A percentile compares a stretch with the other conserved stretches of the same genome.
Evolutionary conservation across 2,329 filamentous ascomycete genomes (phyloP).

Genomic region (Trematosphaeria pertusa): DNA sequence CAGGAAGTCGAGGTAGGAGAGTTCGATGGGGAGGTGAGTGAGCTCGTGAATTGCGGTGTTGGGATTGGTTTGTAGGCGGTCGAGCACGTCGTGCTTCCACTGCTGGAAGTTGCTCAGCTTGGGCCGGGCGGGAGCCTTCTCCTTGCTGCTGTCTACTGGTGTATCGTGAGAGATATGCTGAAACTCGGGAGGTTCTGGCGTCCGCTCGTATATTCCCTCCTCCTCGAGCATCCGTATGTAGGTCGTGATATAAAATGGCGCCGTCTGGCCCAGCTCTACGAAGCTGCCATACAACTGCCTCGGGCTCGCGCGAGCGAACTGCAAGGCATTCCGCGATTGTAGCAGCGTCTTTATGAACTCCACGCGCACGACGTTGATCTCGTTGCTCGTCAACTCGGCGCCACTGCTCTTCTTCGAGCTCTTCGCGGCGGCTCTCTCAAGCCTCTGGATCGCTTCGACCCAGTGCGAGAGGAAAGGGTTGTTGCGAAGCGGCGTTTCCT

Average conservation of each 20-base stretch:
- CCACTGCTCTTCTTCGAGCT: background rate
- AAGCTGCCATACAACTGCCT: conserved; percentile 21
- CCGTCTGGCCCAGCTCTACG: conserved; percentile 12
- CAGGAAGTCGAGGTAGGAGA: conserved; percentile 48
- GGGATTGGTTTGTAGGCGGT: conserved; percentile 29
- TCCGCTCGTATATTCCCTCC: conserved; percentile 43
- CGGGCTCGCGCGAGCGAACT: conserved; percentile 21
- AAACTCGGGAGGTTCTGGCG: conserved; percentile 18
- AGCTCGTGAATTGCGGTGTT: conserved; percentile 34
- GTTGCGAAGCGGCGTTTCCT: conserved; percentile 34
- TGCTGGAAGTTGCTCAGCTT: conserved; percentile 22
- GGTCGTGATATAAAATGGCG: conserved; percentile 32
- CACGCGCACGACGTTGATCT: conserved; percentile 27
- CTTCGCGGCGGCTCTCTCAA: conserved; percentile 8
- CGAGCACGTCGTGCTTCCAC: conserved; percentile 30
- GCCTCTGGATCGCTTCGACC: conserved; percentile 43
- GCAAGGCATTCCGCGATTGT: conserved; percentile 13
- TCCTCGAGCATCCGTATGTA: conserved; percentile 48
- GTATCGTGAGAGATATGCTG: background rate
- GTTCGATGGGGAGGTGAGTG: conserved; percentile 44
- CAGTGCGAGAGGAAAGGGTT: conserved; percentile 51
- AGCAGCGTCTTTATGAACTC: conserved; percentile 39
- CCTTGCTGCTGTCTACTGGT: background rate
- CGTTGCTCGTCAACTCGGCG: conserved; percentile 17
- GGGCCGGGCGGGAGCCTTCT: conserved; percentile 3